These are phyloP conservation scores for Citrus sp. DNA, from an alignment of 345 rosid genomes.

Conservation along the genomic window DNA sequence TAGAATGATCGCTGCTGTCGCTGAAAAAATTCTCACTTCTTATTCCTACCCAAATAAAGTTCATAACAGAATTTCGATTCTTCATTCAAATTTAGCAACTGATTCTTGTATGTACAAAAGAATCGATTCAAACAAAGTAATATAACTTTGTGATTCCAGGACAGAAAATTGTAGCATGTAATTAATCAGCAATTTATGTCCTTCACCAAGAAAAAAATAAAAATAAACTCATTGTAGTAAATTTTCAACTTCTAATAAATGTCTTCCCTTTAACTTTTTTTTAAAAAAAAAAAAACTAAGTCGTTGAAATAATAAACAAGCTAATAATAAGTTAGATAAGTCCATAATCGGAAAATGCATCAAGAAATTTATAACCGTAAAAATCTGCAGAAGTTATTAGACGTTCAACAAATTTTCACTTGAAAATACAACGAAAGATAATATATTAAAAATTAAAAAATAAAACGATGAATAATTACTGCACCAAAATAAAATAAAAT, in stretches of 20 bases:
- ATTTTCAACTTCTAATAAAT: neutral
- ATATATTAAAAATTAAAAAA: neutral
- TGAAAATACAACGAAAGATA: neutral
- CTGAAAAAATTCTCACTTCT: neutral
- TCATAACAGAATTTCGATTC: neutral
- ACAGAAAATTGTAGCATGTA: neutral
- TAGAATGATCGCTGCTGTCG: neutral
- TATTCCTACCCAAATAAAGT: neutral
- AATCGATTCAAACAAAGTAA: neutral
- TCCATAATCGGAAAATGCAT: neutral
- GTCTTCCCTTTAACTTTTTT: neutral
- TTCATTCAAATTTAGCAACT: neutral
- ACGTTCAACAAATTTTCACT: conserved; percentile 4
- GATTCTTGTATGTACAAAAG: neutral
- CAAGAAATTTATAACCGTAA: neutral
- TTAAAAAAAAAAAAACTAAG: too few species aligned
- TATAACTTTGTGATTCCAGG: neutral
- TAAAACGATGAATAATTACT: neutral
- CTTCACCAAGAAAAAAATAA: neutral
- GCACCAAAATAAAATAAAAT: neutral
- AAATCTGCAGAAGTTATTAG: neutral
- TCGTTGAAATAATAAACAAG: too few species aligned
- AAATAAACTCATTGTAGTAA: too few species aligned
- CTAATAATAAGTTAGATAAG: neutral
- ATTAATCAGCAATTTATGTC: neutral